These are phyloP conservation scores for Cystobasidium sp. DNA, from an alignment of 1,284 basidiomycete genomes.

Conservation along the genomic window DNA sequence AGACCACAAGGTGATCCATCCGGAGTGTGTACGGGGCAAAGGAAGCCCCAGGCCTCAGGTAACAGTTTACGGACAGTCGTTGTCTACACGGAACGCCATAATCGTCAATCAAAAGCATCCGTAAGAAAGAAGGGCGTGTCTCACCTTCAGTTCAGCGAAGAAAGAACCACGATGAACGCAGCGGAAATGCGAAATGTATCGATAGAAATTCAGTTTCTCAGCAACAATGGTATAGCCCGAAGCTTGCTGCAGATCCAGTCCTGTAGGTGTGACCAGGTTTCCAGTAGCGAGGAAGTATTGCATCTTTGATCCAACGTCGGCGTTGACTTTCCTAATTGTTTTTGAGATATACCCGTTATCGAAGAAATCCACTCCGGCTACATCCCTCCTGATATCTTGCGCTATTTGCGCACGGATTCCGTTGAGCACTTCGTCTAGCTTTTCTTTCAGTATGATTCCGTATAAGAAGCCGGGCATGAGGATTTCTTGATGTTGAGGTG, in stretches of 20 bases:
- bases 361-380: constrained; percentile 78
- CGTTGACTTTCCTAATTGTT: constrained; percentile 77
- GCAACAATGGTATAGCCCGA: constrained; percentile 98
- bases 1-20: constrained; percentile 98
- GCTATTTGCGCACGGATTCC: constrained; percentile 74
- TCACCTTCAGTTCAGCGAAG: constrained; percentile 88
- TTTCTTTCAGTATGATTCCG: constrained; percentile 97
- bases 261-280: constrained; percentile 91
- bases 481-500: constrained; percentile 97
- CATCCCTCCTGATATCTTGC: constrained; percentile 74
- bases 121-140: constrained; percentile 70
- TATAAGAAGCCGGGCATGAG: constrained; percentile 92
- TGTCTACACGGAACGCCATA: constrained; percentile 80
- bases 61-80: constrained; percentile 96
- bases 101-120: constrained; percentile 92
- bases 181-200: constrained; percentile 97
- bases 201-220: constrained; percentile 98
- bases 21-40: constrained; percentile 98
- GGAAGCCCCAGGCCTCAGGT: constrained; percentile 98
- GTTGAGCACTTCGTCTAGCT: constrained; percentile 86
- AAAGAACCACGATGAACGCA: constrained; percentile 99
- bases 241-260: constrained; percentile 95
- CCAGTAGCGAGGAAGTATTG: constrained; percentile 97
- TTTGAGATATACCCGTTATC: constrained; percentile 84
- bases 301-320: constrained; percentile 87